phyloP scores from a whole-genome alignment of 163 green algal species.

The Chlamydomonas reinhardtii region DNA sequence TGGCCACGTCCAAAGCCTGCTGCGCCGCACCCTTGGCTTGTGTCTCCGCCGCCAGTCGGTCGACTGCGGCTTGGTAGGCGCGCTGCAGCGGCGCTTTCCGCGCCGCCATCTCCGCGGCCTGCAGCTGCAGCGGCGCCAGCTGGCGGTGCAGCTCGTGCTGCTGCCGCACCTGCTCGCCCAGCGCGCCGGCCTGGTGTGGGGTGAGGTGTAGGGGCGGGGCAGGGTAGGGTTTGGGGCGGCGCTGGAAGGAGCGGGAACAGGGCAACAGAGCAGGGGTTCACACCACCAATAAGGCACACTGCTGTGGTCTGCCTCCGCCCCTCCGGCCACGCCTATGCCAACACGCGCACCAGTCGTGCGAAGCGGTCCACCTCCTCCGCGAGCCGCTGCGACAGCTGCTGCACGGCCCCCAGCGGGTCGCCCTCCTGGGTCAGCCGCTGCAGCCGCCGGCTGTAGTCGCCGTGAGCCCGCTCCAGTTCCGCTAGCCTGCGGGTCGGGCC shows the following conservation, averaged over 20 bases:
- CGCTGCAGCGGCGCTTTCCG: neutral
- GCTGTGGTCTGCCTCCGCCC: too few relatives aligned
- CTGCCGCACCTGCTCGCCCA: neutral
- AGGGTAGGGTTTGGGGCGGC: neutral
- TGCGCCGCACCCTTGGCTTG: too few relatives aligned
- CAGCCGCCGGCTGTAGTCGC: neutral
- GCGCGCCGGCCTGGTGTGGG: neutral
- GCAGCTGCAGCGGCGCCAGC: conserved; percentile 1
- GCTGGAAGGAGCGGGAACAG: too few relatives aligned
- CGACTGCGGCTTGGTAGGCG: neutral
- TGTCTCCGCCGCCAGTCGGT: neutral
- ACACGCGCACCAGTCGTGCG: neutral
- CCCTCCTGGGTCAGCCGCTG: neutral
- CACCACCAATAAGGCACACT: too few relatives aligned
- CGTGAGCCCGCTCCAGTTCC: neutral
- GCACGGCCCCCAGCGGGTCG: neutral
- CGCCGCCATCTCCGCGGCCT: too few relatives aligned
- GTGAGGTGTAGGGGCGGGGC: neutral
- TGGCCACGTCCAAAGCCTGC: too few relatives aligned
- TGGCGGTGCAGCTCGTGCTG: neutral
- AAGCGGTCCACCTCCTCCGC: neutral
- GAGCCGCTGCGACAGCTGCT: neutral
- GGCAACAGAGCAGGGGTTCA: too few relatives aligned
- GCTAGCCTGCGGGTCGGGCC: too few relatives aligned
- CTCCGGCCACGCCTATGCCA: too few relatives aligned